Conservation (phyloP, 257 asterid species). For the Perilla frutescens region DNA sequence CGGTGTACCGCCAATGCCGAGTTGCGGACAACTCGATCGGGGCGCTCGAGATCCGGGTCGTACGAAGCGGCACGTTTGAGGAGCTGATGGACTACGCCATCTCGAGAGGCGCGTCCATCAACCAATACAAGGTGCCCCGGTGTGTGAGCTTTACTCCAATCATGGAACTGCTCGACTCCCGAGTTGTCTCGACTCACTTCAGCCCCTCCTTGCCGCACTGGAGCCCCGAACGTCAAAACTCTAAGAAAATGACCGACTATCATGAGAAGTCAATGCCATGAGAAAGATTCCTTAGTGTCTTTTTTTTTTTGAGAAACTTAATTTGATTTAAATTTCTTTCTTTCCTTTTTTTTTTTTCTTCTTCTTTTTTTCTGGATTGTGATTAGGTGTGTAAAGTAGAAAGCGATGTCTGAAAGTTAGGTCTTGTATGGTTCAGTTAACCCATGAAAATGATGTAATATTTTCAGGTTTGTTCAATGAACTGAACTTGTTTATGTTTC, state of each 20-base stretch:
- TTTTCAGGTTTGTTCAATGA: conserved; percentile 57
- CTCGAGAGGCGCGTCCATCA: conserved; percentile 93
- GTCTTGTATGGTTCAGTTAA: conserved; percentile 48
- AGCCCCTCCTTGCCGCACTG: conserved; percentile 92
- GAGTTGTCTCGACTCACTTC: conserved; percentile 81
- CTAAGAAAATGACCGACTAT: conserved; percentile 23
- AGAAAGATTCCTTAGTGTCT: conserved; percentile 40
- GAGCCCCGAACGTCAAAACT: conserved; percentile 62
- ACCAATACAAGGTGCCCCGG: conserved; percentile 93
- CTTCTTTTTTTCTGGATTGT: conserved; percentile 30
- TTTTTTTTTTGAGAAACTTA: not conserved
- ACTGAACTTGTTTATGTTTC: conserved; percentile 32
- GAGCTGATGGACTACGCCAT: conserved; percentile 97
- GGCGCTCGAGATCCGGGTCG: conserved; percentile 89
- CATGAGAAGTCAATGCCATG: conserved; percentile 40
- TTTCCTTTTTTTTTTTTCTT: not conserved
- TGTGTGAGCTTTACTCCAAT: conserved; percentile 89
- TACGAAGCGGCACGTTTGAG: conserved; percentile 85
- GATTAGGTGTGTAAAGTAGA: conserved; percentile 65
- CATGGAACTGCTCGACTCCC: conserved; percentile 85
- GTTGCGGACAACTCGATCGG: conserved; percentile 91
- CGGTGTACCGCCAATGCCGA: conserved; percentile 92
- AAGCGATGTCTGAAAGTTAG: conserved; percentile 53
- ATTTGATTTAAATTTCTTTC: conserved; percentile 1
- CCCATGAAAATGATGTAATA: conserved; percentile 59